A percentile compares a stretch with the other conserved stretches of the same genome.
phyloP scores from a whole-genome alignment of 2,329 filamentous ascomycete species.

The Aspergillus nomiae region DNA sequence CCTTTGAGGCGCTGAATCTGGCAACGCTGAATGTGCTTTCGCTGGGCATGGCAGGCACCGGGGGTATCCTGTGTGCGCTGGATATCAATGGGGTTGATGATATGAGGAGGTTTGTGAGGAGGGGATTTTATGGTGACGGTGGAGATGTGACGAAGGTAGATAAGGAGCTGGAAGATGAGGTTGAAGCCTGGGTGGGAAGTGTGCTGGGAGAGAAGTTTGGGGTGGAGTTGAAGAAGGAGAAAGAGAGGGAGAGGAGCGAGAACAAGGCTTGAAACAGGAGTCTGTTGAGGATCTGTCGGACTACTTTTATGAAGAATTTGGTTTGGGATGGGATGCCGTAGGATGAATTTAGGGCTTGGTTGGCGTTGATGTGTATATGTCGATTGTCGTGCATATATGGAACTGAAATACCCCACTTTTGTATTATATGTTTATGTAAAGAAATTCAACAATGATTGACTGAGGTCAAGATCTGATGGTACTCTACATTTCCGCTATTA shows the following conservation, averaged over 20 bases:
- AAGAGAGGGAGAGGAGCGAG: slow-evolving; percentile 12
- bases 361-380: neutral
- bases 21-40: slow-evolving; percentile 84
- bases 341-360: neutral
- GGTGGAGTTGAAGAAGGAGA: slow-evolving; percentile 41
- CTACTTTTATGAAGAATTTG: neutral
- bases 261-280: neutral
- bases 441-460: too few relatives aligned
- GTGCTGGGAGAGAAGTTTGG: slow-evolving; percentile 52
- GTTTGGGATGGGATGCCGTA: neutral
- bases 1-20: slow-evolving; percentile 78
- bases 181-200: slow-evolving; percentile 56
- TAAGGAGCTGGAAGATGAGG: slow-evolving; percentile 53
- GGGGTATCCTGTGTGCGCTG: slow-evolving; percentile 73
- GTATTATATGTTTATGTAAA: neutral
- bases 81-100: slow-evolving; percentile 73
- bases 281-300: neutral
- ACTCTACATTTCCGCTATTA: neutral
- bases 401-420: slow-evolving; percentile 1
- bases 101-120: slow-evolving; percentile 62
- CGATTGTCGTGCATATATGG: neutral
- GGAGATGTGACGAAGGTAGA: slow-evolving; percentile 55
- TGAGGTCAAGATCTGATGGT: neutral
- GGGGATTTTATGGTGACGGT: slow-evolving; percentile 52
- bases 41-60: slow-evolving; percentile 72